Conservation (phyloP, 2,329 filamentous ascomycete species). For the Penicillium psychrosexuale region DNA sequence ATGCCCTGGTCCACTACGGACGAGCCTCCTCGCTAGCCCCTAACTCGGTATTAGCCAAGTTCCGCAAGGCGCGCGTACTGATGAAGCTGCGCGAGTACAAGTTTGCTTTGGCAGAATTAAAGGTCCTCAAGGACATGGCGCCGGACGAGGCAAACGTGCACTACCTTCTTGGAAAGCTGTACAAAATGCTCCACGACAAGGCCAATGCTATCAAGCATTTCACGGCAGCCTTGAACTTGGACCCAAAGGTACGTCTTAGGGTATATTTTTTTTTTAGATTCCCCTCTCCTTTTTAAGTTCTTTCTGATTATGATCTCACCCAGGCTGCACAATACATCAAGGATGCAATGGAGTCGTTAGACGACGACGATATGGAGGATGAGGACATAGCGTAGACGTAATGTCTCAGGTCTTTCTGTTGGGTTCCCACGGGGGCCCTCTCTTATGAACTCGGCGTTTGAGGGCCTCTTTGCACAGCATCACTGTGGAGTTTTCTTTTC, state of each 20-base stretch:
- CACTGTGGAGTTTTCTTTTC: conserved; percentile 23
- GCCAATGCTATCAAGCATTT: conserved; percentile 86
- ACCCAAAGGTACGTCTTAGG: conserved; percentile 75
- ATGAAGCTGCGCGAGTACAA: conserved; percentile 69
- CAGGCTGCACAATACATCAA: conserved; percentile 93
- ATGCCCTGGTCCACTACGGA: conserved; percentile 76
- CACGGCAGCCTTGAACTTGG: conserved; percentile 89
- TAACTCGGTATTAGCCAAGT: conserved; percentile 75
- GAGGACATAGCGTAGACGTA: conserved; percentile 46
- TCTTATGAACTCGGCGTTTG: conserved; percentile 21
- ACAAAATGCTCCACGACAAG: conserved; percentile 58
- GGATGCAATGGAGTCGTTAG: conserved; percentile 89
- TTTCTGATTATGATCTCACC: conserved; percentile 11
- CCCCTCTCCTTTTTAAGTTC: conserved; percentile 2
- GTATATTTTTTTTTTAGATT: neutral
- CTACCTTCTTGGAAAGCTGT: conserved; percentile 74
- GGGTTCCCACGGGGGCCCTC: conserved; percentile 11
- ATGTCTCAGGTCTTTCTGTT: conserved; percentile 20
- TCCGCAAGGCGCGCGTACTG: conserved; percentile 87
- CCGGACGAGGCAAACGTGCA: conserved; percentile 96
- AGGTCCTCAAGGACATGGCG: conserved; percentile 83
- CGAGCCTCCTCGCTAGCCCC: conserved; percentile 81
- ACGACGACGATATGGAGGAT: conserved; percentile 64
- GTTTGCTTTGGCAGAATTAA: conserved; percentile 74
- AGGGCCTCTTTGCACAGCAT: conserved; percentile 23